phyloP scores from a whole-genome alignment of 1,284 basidiomycete species.

The Ganoderma boninense region DNA sequence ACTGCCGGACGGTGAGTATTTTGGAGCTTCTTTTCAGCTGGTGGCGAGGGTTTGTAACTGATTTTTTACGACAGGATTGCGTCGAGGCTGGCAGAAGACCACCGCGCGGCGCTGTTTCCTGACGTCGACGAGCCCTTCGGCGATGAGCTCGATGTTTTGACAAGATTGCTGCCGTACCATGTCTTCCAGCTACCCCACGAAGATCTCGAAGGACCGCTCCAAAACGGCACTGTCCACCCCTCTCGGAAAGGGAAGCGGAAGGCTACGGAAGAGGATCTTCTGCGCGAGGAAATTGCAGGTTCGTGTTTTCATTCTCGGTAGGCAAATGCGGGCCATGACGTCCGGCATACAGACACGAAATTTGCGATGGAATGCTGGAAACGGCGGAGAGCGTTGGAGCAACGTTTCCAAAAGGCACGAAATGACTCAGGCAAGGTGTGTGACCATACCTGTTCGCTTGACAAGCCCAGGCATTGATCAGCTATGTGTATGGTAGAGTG shows the following conservation, averaged over 20 bases:
- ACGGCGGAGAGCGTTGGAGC: conserved; percentile 60
- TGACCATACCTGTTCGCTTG: conserved; percentile 20
- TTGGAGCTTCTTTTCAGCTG: conserved; percentile 1
- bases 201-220: conserved; percentile 52
- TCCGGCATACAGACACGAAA: conserved; percentile 57
- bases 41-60: not conserved
- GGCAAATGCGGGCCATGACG: not conserved
- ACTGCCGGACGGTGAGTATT: conserved; percentile 57
- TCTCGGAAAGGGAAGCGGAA: conserved; percentile 62
- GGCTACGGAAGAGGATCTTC: conserved; percentile 51
- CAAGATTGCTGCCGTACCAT: conserved; percentile 78
- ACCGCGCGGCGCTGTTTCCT: conserved; percentile 63
- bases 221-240: conserved; percentile 32
- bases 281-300: conserved; percentile 67
- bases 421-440: conserved; percentile 65
- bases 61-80: conserved; percentile 54
- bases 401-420: conserved; percentile 62
- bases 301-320: conserved; percentile 24
- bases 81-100: conserved; percentile 66
- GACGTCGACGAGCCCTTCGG: conserved; percentile 73
- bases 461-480: conserved; percentile 15
- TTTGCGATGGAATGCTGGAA: conserved; percentile 72
- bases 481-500: conserved; percentile 50
- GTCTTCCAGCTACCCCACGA: conserved; percentile 76
- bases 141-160: conserved; percentile 66